Conservation (phyloP, 805 yeast species). For the Cyberlindnera mycetangii region DNA sequence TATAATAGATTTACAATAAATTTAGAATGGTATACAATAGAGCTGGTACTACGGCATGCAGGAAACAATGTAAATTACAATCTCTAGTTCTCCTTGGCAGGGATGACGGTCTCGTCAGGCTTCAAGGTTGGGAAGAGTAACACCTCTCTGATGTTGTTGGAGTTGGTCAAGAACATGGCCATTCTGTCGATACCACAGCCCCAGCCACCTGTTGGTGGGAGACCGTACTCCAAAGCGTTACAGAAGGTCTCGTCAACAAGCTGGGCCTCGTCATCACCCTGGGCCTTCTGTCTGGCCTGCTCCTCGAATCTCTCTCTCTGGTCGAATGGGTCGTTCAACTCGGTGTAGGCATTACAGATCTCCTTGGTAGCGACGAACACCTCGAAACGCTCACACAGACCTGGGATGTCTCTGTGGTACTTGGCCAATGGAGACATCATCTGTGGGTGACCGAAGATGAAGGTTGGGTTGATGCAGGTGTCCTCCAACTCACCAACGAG, state of each 20-base stretch:
- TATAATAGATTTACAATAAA: too few relatives aligned
- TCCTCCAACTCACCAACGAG: conserved; percentile 97
- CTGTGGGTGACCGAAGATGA: conserved; percentile 98
- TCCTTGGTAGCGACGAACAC: conserved; percentile 98
- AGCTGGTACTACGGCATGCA: too few relatives aligned
- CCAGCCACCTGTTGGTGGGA: conserved; percentile 99
- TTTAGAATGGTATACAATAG: too few relatives aligned
- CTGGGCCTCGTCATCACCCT: conserved; percentile 99
- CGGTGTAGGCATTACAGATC: conserved; percentile 97
- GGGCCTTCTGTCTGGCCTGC: conserved; percentile 97
- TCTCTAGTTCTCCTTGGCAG: conserved; percentile 1
- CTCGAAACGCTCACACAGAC: conserved; percentile 97
- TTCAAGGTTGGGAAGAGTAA: conserved; percentile 97
- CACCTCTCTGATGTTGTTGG: conserved; percentile 96
- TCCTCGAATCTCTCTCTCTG: conserved; percentile 97
- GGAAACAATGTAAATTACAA: not conserved
- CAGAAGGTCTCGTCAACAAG: conserved; percentile 94
- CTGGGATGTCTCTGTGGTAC: conserved; percentile 87
- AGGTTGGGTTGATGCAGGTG: conserved; percentile 92
- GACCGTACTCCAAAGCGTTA: conserved; percentile 95
- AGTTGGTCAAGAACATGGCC: conserved; percentile 96
- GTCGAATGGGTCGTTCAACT: conserved; percentile 97
- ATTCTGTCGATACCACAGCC: conserved; percentile 98
- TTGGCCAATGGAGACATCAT: conserved; percentile 99
- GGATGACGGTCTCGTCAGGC: conserved; percentile 58